A percentile compares a stretch with the other conserved stretches of the same genome.
These are phyloP conservation scores for Thalassiosira gravida DNA, from an alignment of 352 stramenopile species.

Conservation along the genomic window DNA sequence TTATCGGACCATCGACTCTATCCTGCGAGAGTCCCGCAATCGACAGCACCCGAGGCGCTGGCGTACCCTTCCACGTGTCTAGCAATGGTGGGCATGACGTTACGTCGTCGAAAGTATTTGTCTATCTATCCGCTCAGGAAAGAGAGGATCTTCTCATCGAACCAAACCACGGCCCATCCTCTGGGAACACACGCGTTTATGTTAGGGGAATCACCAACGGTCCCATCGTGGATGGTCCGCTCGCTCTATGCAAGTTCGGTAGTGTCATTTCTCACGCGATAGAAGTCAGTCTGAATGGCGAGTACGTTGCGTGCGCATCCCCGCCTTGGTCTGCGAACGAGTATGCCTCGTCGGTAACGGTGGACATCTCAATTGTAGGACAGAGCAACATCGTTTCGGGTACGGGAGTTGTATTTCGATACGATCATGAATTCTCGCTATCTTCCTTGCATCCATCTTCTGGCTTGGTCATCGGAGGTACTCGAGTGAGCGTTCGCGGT, in stretches of 20 bases:
- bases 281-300: slow-evolving; percentile 36
- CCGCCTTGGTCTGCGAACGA: slow-evolving; percentile 32
- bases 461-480: slow-evolving; percentile 48
- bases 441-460: slow-evolving; percentile 36
- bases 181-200: slow-evolving; percentile 35
- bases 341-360: slow-evolving; percentile 26
- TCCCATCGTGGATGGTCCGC: slow-evolving; percentile 19
- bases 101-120: slow-evolving; percentile 10
- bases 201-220: slow-evolving; percentile 37
- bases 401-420: slow-evolving; percentile 49
- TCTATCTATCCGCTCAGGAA: slow-evolving; percentile 40
- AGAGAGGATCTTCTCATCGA: slow-evolving; percentile 30
- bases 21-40: slow-evolving; percentile 45
- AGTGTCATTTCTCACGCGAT: slow-evolving; percentile 39
- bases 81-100: slow-evolving; percentile 40
- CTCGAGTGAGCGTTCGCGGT: slow-evolving; percentile 36
- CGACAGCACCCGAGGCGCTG: slow-evolving; percentile 24
- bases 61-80: slow-evolving; percentile 40
- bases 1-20: slow-evolving; percentile 39
- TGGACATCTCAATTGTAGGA: slow-evolving; percentile 46
- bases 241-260: slow-evolving; percentile 54
- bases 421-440: slow-evolving; percentile 55
- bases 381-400: slow-evolving; percentile 45
- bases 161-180: slow-evolving; percentile 50
- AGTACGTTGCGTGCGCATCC: slow-evolving; percentile 50